Evolutionary conservation across 208 protist genomes (phyloP), one percentile per base, ranked within the genome.

Genomic region (Strigomonas culicis): DNA sequence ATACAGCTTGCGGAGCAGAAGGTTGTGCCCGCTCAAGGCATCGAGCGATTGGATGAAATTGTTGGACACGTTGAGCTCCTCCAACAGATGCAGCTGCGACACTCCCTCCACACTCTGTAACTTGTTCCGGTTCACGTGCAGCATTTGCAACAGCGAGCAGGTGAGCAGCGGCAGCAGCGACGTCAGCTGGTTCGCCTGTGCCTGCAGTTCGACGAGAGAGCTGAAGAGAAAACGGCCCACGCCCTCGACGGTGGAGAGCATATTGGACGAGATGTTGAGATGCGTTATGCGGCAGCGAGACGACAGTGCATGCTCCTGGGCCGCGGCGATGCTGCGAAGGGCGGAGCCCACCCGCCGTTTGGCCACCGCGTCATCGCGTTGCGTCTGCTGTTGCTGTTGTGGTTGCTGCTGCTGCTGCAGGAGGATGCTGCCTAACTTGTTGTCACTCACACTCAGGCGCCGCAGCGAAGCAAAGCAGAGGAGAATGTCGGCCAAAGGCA

Each of bases 241-340:
- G 1, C 43, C 68, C 30, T 73, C 68, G 15, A 91, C 19, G 41
- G 63, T 73, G 10, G 53, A 2, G n/a, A 92, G 36, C 10, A 22
- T 11, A 58, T 92, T 92, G 24, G 80, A 75, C 0, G 90, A 90
- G 8, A 91, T 30, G 59, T 92, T 76, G 4, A 92, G 50, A 13
- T 72, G 30, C 22, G n/a, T 43, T 4, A 61, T 4, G n/a, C 34
- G 31, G 36, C 34, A 19, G 32, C 19, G 21, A 11, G 36, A 30
- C 6, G 57, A 27, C 34, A 61, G 36, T n/a, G 57, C 57, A 49
- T 61, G 28, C 22, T 61, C 57, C 19, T 82, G 82, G 0, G 86
- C 90, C 0, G 84, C 86, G 10, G 80, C 70, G 17, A 91, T 74
- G 39, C 79, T 74, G 17, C 86, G 90, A 43, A 81, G 51, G n/a